Evolutionary conservation across 2,329 filamentous ascomycete genomes (phyloP).

Genomic region (Aspergillus amoenus): DNA sequence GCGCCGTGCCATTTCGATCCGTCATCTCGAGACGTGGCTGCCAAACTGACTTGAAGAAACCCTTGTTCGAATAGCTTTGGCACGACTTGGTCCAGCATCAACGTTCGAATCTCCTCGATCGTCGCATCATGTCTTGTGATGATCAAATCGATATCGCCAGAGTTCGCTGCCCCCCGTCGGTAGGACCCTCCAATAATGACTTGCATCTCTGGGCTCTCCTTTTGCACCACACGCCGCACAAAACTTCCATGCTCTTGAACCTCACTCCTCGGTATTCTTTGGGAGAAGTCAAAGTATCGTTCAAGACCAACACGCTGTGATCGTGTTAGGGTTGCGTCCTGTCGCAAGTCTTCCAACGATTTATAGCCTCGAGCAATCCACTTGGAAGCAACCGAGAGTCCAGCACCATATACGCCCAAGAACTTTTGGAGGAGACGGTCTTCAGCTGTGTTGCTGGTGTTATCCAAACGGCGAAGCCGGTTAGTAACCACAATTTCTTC

Average conservation of each 20-base stretch:
- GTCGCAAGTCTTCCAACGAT: constrained; percentile 69
- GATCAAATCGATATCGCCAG: constrained; percentile 81
- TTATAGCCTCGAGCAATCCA: constrained; percentile 76
- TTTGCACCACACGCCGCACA: constrained; percentile 59
- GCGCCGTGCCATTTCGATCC: constrained; percentile 89
- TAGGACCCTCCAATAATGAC: constrained; percentile 82
- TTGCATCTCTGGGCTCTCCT: constrained; percentile 64
- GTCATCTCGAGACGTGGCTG: constrained; percentile 53
- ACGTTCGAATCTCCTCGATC: constrained; percentile 57
- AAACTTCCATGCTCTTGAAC: constrained; percentile 67
- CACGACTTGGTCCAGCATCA: constrained; percentile 65
- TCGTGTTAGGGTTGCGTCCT: constrained; percentile 61
- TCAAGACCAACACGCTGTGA: constrained; percentile 76
- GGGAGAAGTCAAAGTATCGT: constrained; percentile 75
- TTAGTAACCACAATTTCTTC: constrained; percentile 82
- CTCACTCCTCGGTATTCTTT: constrained; percentile 74
- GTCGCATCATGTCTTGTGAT: constrained; percentile 67
- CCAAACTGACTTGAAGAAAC: constrained; percentile 71
- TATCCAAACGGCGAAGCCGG: constrained; percentile 68
- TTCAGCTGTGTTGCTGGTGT: constrained; percentile 65
- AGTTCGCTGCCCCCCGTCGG: constrained; percentile 71
- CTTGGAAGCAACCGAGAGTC: constrained; percentile 65
- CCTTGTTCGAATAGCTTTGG: constrained; percentile 56
- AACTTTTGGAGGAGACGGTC: constrained; percentile 68
- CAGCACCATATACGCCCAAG: constrained; percentile 76